A percentile compares a stretch with the other conserved stretches of the same genome.
These are phyloP conservation scores for Suhomyces tanzawaensis DNA, from an alignment of 805 yeast species.

Conservation along the genomic window DNA sequence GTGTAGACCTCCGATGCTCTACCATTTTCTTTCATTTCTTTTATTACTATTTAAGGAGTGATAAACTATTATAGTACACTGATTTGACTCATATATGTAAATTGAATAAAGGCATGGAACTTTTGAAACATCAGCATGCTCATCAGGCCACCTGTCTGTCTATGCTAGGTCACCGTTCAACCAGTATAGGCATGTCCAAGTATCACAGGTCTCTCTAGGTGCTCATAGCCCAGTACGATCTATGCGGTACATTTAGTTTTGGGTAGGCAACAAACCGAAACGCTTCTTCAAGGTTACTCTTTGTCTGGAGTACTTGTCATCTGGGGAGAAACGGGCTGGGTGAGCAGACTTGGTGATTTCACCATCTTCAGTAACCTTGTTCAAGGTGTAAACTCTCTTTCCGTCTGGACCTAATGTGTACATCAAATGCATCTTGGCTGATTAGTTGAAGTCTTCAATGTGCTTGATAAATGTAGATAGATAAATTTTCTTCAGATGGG, in stretches of 20 bases:
- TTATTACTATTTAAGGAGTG: no score
- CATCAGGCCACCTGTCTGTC: no score
- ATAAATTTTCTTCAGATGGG: conserved; percentile 1
- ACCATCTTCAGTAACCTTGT: conserved; percentile 77
- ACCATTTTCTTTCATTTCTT: no score
- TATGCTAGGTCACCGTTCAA: no score
- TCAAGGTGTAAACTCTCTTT: conserved; percentile 89
- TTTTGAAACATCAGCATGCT: no score
- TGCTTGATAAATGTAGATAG: neutral
- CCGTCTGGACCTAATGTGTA: conserved; percentile 94
- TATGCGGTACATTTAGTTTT: conserved; percentile 48
- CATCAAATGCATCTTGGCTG: conserved; percentile 88
- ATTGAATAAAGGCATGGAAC: no score
- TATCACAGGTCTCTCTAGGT: no score
- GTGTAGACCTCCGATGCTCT: no score
- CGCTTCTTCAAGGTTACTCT: conserved; percentile 98
- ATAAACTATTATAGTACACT: no score
- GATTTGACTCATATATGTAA: no score
- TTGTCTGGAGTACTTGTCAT: conserved; percentile 98
- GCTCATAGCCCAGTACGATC: no score
- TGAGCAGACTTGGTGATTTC: conserved; percentile 98
- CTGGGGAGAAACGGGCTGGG: conserved; percentile 99
- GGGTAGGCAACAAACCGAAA: conserved; percentile 83
- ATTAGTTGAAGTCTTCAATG: neutral
- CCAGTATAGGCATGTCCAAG: no score